Base-by-base conservation (phyloP, 2,329 filamentous ascomycete genomes). In the Furcasterigmium sp. region DNA sequence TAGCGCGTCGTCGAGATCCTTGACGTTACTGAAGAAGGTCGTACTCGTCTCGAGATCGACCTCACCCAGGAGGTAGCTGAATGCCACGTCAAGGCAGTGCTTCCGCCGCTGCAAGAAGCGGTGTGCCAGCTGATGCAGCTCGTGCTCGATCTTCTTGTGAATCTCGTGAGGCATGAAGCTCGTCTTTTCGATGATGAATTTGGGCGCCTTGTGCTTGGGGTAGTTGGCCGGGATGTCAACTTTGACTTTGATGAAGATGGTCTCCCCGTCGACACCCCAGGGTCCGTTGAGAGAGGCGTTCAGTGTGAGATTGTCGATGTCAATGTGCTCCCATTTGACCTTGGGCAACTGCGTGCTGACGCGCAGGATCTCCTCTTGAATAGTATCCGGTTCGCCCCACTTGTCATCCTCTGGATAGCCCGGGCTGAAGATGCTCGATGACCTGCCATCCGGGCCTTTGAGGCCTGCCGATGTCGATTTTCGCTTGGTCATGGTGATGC, bases 311-410 rank as follows among this genome's bases (percentile, higher is more conserved):
- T 69, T 72, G 48, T 83, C 79, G 75, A 82, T 79, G 53, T 84
- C 74, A 34, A 84, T 76, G 45, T 78, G 72, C 23, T 84, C 78
- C 72, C 78, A 84, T 41, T 72, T 75, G 29, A 84, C 78, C 49
- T 82, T 83, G 11, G 79, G 78, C 34, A 84, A 70, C 53, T 81
- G 76, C 11, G 68, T 71, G 54, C 73, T 79, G 50, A 85, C 74
- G 19, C 78, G 78, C 26, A 84, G 63, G 21, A 84, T 75, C 57
- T 85, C 81, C 37, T 84, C 80, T 45, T 83, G 79, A 20, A 84
- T 69, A 3, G 75, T 75, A 50, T 84, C 80, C 1, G 76, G 73
- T 43, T 80, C 75, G 18, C 70, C 76, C 78, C 78, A 82, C 39
- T 80, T 73, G 43, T 73, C 68, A 43, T 73, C 68, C 35, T 77